These are phyloP conservation scores for Cercophora newfieldiana DNA, from an alignment of 495 filamentous ascomycete genomes.

Conservation along the genomic window DNA sequence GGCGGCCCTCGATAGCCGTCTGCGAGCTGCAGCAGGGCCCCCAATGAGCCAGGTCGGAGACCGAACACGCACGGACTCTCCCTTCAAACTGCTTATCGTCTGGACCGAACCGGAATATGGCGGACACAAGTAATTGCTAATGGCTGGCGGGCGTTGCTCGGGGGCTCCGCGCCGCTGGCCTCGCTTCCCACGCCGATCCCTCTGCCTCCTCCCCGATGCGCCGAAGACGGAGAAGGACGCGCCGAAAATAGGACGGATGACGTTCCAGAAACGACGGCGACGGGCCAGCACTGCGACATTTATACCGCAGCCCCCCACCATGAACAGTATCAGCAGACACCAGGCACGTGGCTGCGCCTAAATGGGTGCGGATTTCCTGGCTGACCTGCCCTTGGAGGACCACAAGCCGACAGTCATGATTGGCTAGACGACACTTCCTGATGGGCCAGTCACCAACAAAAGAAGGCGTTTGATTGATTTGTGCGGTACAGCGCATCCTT, in stretches of 20 bases:
- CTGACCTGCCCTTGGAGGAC: not conserved
- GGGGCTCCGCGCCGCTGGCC: not conserved
- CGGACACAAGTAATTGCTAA: not conserved
- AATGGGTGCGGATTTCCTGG: slow-evolving; percentile 19
- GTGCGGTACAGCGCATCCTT: slow-evolving; percentile 28
- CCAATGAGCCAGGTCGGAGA: slow-evolving; percentile 16
- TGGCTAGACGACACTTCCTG: slow-evolving; percentile 6
- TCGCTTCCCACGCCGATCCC: not conserved
- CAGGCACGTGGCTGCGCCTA: slow-evolving; percentile 34
- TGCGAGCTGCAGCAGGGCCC: slow-evolving; percentile 23
- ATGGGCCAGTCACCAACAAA: slow-evolving; percentile 30
- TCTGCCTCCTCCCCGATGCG: not conserved
- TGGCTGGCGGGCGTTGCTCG: not conserved
- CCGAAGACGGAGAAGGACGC: slow-evolving; percentile 19
- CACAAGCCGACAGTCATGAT: slow-evolving; percentile 20
- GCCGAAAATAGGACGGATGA: slow-evolving; percentile 10
- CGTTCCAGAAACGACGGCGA: slow-evolving; percentile 3
- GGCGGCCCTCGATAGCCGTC: slow-evolving; percentile 27
- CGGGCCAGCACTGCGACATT: slow-evolving; percentile 23
- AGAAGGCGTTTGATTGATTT: slow-evolving; percentile 22
- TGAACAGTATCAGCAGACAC: slow-evolving; percentile 21
- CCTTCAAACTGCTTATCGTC: slow-evolving; percentile 7
- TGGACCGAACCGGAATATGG: not conserved
- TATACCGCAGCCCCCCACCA: slow-evolving; percentile 25
- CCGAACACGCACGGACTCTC: slow-evolving; percentile 15